These are phyloP conservation scores for Mortierella sp. DNA, from an alignment of 371 early-diverging fungal species.

Conservation along the genomic window DNA sequence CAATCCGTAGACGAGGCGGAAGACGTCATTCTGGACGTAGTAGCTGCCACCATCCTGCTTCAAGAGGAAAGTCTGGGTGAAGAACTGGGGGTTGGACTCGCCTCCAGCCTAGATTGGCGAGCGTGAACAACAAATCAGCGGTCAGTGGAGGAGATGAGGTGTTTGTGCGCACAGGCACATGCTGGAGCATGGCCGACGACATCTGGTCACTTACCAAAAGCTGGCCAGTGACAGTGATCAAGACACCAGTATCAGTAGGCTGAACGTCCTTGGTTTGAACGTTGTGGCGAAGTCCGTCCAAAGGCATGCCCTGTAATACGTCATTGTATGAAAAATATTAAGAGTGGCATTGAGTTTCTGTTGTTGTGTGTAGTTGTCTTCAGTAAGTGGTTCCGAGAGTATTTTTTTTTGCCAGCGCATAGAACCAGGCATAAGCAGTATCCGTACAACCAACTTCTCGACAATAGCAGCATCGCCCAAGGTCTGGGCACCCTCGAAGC, in stretches of 20 bases:
- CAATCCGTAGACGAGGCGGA: constrained; percentile 76
- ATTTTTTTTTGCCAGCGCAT: no score
- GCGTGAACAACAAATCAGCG: not conserved
- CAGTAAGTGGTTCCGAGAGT: no score
- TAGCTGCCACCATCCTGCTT: constrained; percentile 67
- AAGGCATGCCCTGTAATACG: constrained; percentile 2
- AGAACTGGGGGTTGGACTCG: constrained; percentile 80
- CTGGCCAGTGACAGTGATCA: constrained; percentile 90
- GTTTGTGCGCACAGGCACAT: no score
- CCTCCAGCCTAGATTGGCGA: constrained; percentile 73
- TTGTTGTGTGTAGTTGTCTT: no score
- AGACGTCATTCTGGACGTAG: constrained; percentile 85
- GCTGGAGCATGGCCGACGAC: no score
- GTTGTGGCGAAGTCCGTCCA: constrained; percentile 3
- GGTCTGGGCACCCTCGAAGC: constrained; percentile 83
- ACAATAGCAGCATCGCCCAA: constrained; percentile 70
- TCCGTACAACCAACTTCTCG: constrained; percentile 83
- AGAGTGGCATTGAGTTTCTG: no score
- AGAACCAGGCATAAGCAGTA: no score
- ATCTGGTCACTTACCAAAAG: constrained; percentile 81
- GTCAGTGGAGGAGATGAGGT: no score
- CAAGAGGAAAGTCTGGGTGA: constrained; percentile 89
- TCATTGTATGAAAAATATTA: not conserved
- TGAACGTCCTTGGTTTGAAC: constrained; percentile 83
- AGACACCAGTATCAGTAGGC: constrained; percentile 65